These are phyloP conservation scores for Suillus ampliporus DNA, from an alignment of 768 basidiomycete genomes.

Conservation along the genomic window DNA sequence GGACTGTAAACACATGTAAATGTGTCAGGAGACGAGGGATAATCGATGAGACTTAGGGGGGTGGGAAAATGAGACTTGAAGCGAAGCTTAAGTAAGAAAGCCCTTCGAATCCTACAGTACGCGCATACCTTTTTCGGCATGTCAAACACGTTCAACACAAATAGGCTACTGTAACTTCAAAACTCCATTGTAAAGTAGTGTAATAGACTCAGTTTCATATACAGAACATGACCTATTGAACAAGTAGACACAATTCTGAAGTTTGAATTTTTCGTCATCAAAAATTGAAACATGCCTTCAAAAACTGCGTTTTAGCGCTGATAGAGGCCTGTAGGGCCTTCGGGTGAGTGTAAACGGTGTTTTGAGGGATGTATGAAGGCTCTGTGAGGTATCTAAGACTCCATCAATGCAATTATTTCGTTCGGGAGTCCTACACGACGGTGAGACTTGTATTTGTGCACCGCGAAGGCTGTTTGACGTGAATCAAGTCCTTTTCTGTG, in stretches of 20 bases:
- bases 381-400: not conserved
- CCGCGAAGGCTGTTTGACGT: too few relatives aligned
- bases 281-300: not conserved
- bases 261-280: not conserved
- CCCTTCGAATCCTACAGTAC: too few relatives aligned
- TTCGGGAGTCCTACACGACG: not conserved
- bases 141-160: too few relatives aligned
- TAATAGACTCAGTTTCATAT: conserved; percentile 1
- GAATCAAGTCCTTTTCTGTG: too few relatives aligned
- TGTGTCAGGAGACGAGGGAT: too few relatives aligned
- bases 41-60: too few relatives aligned
- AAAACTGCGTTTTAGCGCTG: not conserved
- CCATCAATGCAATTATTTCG: not conserved
- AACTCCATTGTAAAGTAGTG: not conserved
- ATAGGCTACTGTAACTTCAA: too few relatives aligned
- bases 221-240: not conserved
- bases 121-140: too few relatives aligned
- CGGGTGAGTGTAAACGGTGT: not conserved
- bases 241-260: not conserved
- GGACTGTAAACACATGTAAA: too few relatives aligned
- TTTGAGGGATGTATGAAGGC: not conserved
- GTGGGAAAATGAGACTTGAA: too few relatives aligned
- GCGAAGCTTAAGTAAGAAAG: too few relatives aligned
- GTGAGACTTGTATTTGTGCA: not conserved
- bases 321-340: not conserved